Conservation (phyloP, 352 stramenopile species). For the Lagenidium sp. region DNA sequence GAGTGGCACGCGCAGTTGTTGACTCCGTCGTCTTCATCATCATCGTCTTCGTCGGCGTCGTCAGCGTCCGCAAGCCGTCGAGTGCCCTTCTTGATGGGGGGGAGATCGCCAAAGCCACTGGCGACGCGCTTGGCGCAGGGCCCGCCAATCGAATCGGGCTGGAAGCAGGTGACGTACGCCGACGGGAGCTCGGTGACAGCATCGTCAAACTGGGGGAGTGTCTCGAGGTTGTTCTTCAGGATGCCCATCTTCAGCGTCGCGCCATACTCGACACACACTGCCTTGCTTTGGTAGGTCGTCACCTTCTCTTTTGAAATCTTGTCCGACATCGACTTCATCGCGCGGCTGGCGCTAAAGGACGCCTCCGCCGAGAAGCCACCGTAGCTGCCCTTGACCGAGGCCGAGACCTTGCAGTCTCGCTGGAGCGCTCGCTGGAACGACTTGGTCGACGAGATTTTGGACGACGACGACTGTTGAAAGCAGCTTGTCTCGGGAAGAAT, state of each 20-base stretch:
- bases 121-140: slow-evolving; percentile 10
- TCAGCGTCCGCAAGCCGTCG: slow-evolving; percentile 1
- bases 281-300: slow-evolving; percentile 13
- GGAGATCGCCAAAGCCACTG: slow-evolving; percentile 11
- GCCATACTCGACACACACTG: slow-evolving; percentile 14
- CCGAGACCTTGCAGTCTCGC: slow-evolving; percentile 9
- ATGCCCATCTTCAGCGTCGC: slow-evolving; percentile 13
- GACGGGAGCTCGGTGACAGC: slow-evolving; percentile 9
- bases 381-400: slow-evolving; percentile 16
- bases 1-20: slow-evolving; percentile 20
- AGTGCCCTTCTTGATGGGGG: slow-evolving; percentile 1
- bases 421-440: slow-evolving; percentile 18
- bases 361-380: slow-evolving; percentile 14
- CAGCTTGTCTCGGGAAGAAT: slow-evolving; percentile 18
- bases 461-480: slow-evolving; percentile 18
- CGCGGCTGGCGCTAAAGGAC: slow-evolving; percentile 15
- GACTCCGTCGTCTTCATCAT: slow-evolving; percentile 7
- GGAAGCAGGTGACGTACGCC: slow-evolving; percentile 9
- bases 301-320: slow-evolving; percentile 15
- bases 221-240: slow-evolving; percentile 3
- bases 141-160: slow-evolving; percentile 7
- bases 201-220: slow-evolving; percentile 8
- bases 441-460: slow-evolving; percentile 15
- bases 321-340: slow-evolving; percentile 17
- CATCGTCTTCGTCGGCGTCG: slow-evolving; percentile 3